Evolutionary conservation across 1,284 basidiomycete genomes (phyloP), one percentile per base, ranked within the genome.

Genomic region (Rhodotorula sp.): DNA sequence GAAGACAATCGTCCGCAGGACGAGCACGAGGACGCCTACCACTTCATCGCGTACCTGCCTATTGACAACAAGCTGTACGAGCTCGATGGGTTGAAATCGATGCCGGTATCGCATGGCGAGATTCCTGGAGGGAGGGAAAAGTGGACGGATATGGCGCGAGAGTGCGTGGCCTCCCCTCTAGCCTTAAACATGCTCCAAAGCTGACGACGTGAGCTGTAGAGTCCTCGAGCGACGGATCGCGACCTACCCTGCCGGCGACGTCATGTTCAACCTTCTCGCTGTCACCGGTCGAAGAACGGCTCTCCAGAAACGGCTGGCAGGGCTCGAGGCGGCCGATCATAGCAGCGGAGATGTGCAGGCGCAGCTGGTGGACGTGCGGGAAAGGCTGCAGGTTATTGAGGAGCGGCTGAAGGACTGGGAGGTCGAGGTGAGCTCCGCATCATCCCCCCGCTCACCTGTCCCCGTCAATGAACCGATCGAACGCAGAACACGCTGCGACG

Each of bases 241-340:
- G 4, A 67, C 66, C 1, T 56, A 76, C 59, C 72, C 72, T 1
- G 44, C 69, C 1, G 65, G 62, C 22, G 65, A 78, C 61, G 69
- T 95, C 70, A 90, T 94, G 80, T 96, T 96, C 83, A 94, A 90
- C 80, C 85, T 96, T 50, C 86, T 94, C 59, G 91, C 91, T 10
- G 83, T 96, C 52, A 76, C 74, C 4, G 69, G 68, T 13, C 71
- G 75, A 9, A 28, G 53, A 10, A 54, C 37, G 15, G 58, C 53
- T 48, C 54, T 64, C 16, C 55, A 31, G 7, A 24, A 26, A 24
- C 37, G 40, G 20, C 6, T 64, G 20, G 31, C 62, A 0, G 18
- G 13, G 31, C 56, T 67, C 10, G 28, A 44, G 20, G 34, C 37
- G 22, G 34, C 31, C 1, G 34, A 22, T 2, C 40, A 44, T 7